Evolutionary conservation across 2,329 filamentous ascomycete species (phyloP), one percentile per base, ranked within the genome.

Genomic region (Dothistroma pini): DNA sequence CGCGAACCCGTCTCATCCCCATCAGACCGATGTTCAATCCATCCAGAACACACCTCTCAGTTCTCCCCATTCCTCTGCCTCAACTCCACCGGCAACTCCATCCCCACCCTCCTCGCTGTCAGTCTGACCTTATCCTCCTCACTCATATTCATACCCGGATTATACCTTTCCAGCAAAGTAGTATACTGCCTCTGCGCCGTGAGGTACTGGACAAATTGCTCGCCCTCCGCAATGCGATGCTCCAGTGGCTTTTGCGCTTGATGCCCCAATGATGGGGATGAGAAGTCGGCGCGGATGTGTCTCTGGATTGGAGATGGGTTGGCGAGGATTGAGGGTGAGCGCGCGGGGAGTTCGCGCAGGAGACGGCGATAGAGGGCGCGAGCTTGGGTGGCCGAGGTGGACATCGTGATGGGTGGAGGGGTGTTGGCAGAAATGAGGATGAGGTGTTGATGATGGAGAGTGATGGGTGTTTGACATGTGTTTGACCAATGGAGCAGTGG

Each of bases 71-170:
- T 50, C 49, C 47, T 51, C 19, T 32, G 41, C 35, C 47, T 60
- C 54, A 64, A 16, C 21, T 90, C 86, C 34, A 84, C 75, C 0
- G 93, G 93, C 76, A 97, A 74, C 76, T 97, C 84, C 89, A 97
- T 91, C 19, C 93, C 95, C 47, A 97, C 92, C 73, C 90, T 85
- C 76, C 91, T 81, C 9, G 95, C 95, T 57, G 90, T 89, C 79
- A 97, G 79, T 60, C 91, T 80, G 48, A 97, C 87, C 63, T 90
- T 83, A 79, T 97, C 93, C 73, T 87, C 83, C 77, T 96, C 88
- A 67, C 89, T 86, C 88, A 96, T 90, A 67, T 86, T 85, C 86
- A 96, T 91, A 19, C 93, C 92, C 0, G 92, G 92, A 75, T 97
- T 97, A 78, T 99, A 97, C 69, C 93, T 84, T 77, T 97, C 93